Base-by-base conservation (phyloP, 1,284 basidiomycete species). In the Tilletiopsis washingtonensis region DNA sequence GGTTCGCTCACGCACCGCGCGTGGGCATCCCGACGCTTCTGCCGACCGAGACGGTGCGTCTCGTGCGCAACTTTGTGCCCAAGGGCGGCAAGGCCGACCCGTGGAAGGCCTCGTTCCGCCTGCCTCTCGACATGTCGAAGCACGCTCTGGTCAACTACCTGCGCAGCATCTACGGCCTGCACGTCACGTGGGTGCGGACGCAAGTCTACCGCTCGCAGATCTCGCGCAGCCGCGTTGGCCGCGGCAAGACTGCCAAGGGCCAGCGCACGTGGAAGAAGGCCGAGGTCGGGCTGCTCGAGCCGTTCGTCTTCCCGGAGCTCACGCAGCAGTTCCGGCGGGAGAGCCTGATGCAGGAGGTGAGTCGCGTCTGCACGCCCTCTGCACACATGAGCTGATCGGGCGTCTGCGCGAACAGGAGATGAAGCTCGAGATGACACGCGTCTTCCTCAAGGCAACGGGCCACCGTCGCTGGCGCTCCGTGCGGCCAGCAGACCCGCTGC, bases 141-240 rank as follows among this genome's bases (percentile, higher is more conserved):
- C 88, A 85, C 56, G 88, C 91, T 75, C 77, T 96, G 27, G 83
- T 89, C 41, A 85, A 85, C 2, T 93, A 94, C 74, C 81, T 96
- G 25, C 76, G 77, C 32, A 79, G 88, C 24, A 81, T 86, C 39
- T 96, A 96, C 69, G 87, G 69, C 7, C 56, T 73, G 20, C 64
- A 86, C 57, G 84, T 94, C 37, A 94, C 91, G 6, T 96, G 91
- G 75, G 88, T 93, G 59, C 87, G 90, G 37, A 94, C 91, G 15
- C 86, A 86, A 77, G 86, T 88, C 76, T 90, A 89, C 69, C 61
- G 70, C 27, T 61, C 67, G 12, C 45, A 51, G 25, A 42, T 62
- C 15, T 53, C 54, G 5, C 64, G 64, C 37, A 15, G n/a, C 3
- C 23, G 40, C 5, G 29, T 9, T n/a, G 29, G 29, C 29, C 19